These are phyloP conservation scores for Crepidotus variabilis DNA, from an alignment of 768 basidiomycete genomes.

Conservation along the genomic window DNA sequence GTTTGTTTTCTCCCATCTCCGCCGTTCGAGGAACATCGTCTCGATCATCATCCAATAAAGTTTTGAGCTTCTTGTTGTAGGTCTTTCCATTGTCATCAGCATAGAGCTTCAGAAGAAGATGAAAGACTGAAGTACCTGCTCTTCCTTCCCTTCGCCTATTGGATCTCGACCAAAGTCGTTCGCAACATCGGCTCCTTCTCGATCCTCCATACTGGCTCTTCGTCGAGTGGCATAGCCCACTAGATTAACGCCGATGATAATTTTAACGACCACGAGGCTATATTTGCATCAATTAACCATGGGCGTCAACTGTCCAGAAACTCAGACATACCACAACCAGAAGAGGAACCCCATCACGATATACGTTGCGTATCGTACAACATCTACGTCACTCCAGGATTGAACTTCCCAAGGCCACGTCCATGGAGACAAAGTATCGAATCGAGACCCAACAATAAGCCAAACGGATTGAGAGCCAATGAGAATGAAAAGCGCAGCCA, in stretches of 20 bases:
- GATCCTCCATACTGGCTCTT: conserved; percentile 72
- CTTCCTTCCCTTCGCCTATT: conserved; percentile 86
- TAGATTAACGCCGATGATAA: conserved; percentile 88
- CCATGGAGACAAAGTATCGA: conserved; percentile 31
- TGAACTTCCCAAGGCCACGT: conserved; percentile 36
- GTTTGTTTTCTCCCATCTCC: conserved; percentile 68
- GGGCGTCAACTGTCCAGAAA: not conserved
- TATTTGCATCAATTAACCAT: not conserved
- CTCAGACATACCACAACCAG: conserved; percentile 78
- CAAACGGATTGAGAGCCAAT: conserved; percentile 70
- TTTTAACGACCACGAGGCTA: conserved; percentile 82
- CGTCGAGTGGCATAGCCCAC: conserved; percentile 79
- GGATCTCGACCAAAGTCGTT: conserved; percentile 91
- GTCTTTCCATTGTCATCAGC: conserved; percentile 35
- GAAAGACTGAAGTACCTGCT: conserved; percentile 51
- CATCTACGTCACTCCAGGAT: conserved; percentile 43
- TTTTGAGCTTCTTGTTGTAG: conserved; percentile 81
- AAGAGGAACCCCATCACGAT: conserved; percentile 57
- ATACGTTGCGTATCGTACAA: conserved; percentile 60
- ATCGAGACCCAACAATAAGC: conserved; percentile 52
- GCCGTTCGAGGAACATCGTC: conserved; percentile 67
- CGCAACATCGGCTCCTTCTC: conserved; percentile 67
- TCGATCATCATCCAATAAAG: conserved; percentile 58
- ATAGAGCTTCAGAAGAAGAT: not conserved
- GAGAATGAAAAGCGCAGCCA: conserved; percentile 79